Base-by-base conservation (phyloP, 768 basidiomycete species). In the Lactarius vividus region DNA sequence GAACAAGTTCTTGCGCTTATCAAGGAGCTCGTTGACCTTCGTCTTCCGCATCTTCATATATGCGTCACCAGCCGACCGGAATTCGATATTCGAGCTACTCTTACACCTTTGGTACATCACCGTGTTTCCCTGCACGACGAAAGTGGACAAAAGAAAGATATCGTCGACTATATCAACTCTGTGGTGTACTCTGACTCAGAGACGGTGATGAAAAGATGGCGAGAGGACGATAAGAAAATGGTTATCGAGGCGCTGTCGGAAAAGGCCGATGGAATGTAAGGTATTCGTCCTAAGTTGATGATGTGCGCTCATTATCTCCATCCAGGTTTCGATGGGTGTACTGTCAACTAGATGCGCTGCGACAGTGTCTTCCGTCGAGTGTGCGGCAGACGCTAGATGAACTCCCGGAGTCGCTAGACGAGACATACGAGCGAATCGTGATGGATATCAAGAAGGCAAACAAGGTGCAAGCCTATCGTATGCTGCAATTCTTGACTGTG, bases 201-300 rank as follows among this genome's bases (percentile, higher is more conserved):
- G 39, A 40, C 44, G 44, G n/a, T 46, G 44, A 15, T 46, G n/a
- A 49, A 49, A 4, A 23, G 11, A 13, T 49, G 46, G 46, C 23
- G 46, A 5, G 46, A 49, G 2, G 46, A 49, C 11, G 23, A 49
- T 7, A 49, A 23, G 46, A 49, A 23, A 49, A 10, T 49, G n/a
- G 46, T 49, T 4, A 4, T 13, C 10, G 46, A 49, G 46, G 2
- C 23, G 2, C n/a, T 49, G 10, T 49, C 46, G 4, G 46, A 23
- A 7, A 49, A 49, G 10, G 44, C 44, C n/a, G 44, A 46, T 9
- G 44, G 44, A 46, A 46, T 46, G 44, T 46, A 46, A 46, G 46
- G 2, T 0, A 4, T 11, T 23, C 4, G 23, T 7, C 4, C 6
- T 23, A 11, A 6, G 0, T 20, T 23, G 1, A 10, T 2, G n/a